Conservation (phyloP, 108 stramenopile species). For the Cyclotella baltica region DNA sequence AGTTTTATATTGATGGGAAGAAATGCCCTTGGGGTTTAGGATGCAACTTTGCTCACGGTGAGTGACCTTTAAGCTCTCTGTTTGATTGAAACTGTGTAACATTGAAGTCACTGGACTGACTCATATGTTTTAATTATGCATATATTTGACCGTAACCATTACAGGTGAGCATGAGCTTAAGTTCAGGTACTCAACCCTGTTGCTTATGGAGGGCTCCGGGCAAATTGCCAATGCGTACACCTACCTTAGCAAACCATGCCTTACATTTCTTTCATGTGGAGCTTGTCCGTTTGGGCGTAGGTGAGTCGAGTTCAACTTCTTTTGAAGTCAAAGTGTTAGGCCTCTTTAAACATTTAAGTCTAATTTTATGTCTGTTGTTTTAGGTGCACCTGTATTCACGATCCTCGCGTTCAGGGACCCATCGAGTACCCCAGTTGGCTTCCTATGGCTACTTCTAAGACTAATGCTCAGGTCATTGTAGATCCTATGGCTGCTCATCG, state of each 20-base stretch:
- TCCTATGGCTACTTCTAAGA: constrained; percentile 33
- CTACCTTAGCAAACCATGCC: constrained; percentile 24
- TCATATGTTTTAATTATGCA: too few relatives aligned
- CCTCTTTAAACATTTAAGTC: background rate
- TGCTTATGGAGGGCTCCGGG: constrained; percentile 39
- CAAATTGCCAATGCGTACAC: constrained; percentile 47
- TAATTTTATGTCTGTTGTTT: background rate
- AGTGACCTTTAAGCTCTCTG: too few relatives aligned
- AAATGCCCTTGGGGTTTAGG: constrained; percentile 36
- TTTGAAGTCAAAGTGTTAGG: background rate
- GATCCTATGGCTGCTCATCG: constrained; percentile 27
- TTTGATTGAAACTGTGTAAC: too few relatives aligned
- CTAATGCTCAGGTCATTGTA: constrained; percentile 42
- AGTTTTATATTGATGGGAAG: constrained; percentile 19
- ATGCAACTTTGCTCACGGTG: constrained; percentile 49
- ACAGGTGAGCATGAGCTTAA: constrained; percentile 39
- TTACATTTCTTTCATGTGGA: constrained; percentile 34
- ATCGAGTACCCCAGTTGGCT: constrained; percentile 34
- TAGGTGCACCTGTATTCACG: constrained; percentile 41
- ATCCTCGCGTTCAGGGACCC: constrained; percentile 37
- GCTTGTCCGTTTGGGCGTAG: constrained; percentile 46
- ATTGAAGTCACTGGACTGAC: too few relatives aligned
- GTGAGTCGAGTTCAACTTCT: constrained; percentile 13
- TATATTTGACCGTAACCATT: too few relatives aligned
- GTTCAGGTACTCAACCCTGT: constrained; percentile 36